Percentiles rank a stretch among this genome's conserved stretches.
Evolutionary conservation across 2,329 filamentous ascomycete species (phyloP).

Genomic region (Scleromitrula shiraiana): DNA sequence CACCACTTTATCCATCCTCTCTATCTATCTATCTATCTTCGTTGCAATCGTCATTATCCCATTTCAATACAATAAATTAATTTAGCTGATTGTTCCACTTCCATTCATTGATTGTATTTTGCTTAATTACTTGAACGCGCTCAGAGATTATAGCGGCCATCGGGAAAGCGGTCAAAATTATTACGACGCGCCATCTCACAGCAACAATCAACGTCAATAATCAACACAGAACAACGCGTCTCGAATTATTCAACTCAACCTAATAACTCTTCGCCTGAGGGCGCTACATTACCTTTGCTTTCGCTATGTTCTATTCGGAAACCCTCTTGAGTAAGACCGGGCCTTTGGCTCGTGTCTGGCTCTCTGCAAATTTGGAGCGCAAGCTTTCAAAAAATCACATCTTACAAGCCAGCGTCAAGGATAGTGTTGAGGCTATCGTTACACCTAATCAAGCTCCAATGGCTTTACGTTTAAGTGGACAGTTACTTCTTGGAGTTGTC

Average conservation of each 20-base stretch:
- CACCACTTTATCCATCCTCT: neutral
- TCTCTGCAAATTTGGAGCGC: constrained; percentile 95
- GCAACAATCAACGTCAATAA: neutral
- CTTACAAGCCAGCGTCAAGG: constrained; percentile 86
- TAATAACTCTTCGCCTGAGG: neutral
- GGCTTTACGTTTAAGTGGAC: constrained; percentile 86
- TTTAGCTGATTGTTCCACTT: neutral
- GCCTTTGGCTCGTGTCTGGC: constrained; percentile 94
- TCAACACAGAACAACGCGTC: constrained; percentile 3
- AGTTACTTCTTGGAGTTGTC: constrained; percentile 89
- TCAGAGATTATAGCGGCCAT: too few relatives aligned
- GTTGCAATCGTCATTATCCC: neutral
- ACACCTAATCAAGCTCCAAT: constrained; percentile 88
- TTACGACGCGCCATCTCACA: constrained; percentile 2
- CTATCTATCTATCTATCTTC: neutral
- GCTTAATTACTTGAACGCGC: too few relatives aligned
- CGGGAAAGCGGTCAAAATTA: neutral
- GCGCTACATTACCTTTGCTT: neutral
- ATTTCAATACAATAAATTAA: neutral
- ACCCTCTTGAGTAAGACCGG: constrained; percentile 93
- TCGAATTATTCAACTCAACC: neutral
- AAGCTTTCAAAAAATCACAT: constrained; percentile 97
- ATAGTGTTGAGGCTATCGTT: constrained; percentile 92
- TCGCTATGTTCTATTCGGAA: constrained; percentile 93
- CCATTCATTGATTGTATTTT: neutral